Base-by-base conservation (phyloP, 1,284 basidiomycete species). In the Trichosporon sp. region DNA sequence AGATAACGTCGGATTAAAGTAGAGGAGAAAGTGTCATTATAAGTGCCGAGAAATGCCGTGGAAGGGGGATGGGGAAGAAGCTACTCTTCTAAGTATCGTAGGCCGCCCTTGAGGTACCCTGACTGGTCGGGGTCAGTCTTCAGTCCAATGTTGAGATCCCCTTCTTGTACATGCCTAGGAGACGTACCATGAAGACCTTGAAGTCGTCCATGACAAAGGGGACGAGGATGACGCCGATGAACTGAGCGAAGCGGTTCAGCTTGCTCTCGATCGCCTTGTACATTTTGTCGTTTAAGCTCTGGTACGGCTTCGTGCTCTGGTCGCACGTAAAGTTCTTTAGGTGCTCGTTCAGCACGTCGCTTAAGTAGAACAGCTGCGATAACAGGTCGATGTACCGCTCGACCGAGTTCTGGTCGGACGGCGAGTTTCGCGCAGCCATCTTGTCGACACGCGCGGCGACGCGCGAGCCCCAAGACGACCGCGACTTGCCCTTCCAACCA, bases 151-250 rank as follows among this genome's bases (percentile, higher is more conserved):
- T 19, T 12, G 51, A 19, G 2, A n/a, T 16, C 19, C 7, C 31
- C n/a, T 1, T 38, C 35, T 4, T 26, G 16, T 32, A 21, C 11
- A 63, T 11, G 31, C 40, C 11, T 51, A 40, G 14, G 11, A 19
- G 11, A 82, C 83, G 95, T 86, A 98, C 96, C 76, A 98, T 87
- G 70, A 98, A 86, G 77, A 85, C 76, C 63, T 80, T 85, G 11
- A 87, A 71, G 71, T 88, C 88, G 65, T 91, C 90, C 78, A 98
- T 88, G 74, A 98, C 92, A 83, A 97, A 97, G 8, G 92, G 92
- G 69, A 97, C 87, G 61, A 99, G 88, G 69, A 97, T 93, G 56
- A 88, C 91, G 5, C 91, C 91, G 76, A 97, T 94, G 83, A 98
- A 98, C 77, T 98, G 93, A 16, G 93, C 93, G 6, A 89, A 87